These are phyloP conservation scores for Beauveria pseudobassiana DNA, from an alignment of 2,329 filamentous ascomycete species.

Conservation along the genomic window DNA sequence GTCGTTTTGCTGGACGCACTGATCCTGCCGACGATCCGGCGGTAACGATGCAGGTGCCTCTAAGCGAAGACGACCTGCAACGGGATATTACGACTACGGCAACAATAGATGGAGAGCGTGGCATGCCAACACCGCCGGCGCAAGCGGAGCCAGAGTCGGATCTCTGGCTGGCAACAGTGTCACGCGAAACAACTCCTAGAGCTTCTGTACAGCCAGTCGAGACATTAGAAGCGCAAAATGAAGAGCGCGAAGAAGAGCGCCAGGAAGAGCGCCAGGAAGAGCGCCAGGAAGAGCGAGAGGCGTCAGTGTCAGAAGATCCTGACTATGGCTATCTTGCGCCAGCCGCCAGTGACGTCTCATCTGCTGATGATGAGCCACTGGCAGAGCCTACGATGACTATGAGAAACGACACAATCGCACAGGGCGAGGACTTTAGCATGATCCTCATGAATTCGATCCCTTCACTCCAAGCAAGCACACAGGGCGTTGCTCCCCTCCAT, in stretches of 20 bases:
- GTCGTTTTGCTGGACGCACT: slow-evolving; percentile 21
- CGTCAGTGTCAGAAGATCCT: slow-evolving; percentile 9
- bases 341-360: slow-evolving; percentile 27
- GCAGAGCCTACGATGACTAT: slow-evolving; percentile 15
- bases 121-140: slow-evolving; percentile 13
- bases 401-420: slow-evolving; percentile 35
- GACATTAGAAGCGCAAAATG: neutral
- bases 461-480: slow-evolving; percentile 37
- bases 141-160: slow-evolving; percentile 31
- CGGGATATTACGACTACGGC: slow-evolving; percentile 20
- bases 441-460: slow-evolving; percentile 49
- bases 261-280: neutral
- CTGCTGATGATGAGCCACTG: slow-evolving; percentile 22
- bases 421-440: slow-evolving; percentile 53
- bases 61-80: slow-evolving; percentile 23
- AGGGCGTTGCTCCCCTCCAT: slow-evolving; percentile 24
- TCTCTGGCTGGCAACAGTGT: slow-evolving; percentile 38
- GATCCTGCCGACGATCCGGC: slow-evolving; percentile 14
- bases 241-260: neutral
- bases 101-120: neutral
- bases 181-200: slow-evolving; percentile 30
- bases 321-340: slow-evolving; percentile 23
- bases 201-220: slow-evolving; percentile 16
- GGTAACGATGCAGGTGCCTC: slow-evolving; percentile 14
- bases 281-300: neutral